Evolutionary conservation across 768 basidiomycete genomes (phyloP), one percentile per base, ranked within the genome.

Genomic region (Fibroporia radiculosa): DNA sequence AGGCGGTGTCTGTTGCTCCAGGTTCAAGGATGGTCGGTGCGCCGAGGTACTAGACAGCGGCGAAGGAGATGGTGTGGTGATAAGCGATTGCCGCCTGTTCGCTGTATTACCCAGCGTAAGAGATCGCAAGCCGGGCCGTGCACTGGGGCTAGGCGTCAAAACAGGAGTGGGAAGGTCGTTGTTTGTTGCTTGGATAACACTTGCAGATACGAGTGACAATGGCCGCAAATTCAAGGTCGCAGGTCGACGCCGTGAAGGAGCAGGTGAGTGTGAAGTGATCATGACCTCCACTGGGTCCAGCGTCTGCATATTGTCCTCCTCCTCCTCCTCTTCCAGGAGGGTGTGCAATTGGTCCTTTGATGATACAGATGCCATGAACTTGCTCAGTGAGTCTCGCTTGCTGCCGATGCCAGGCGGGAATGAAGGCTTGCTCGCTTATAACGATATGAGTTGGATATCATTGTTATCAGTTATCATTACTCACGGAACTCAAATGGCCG

Each of bases 271-370:
- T 3, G 49, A 44, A 5, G 56, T 49, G 31, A 47, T 45, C 6
- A 42, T 35, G 22, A 48, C 52, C 22, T 50, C 18, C 47, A 47
- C 48, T 22, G 49, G 49, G 25, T 42, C 41, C 18, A 44, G 36
- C 32, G 36, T n/a, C 8, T 31, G 24, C 24, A 60, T 57, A 38
- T 60, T 84, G 20, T 91, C 89, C 32, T 90, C 90, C 40, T 93
- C 88, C 42, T 91, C 89, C 45, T 92, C 86, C 56, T 89, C 90
- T 56, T 90, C 89, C 25, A 92, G 66, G 23, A 91, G 70, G 14
- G 88, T 90, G 48, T 78, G 75, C 10, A 91, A 72, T 53, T 82
- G 77, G 60, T 90, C 88, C 59, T 87, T 89, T 41, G 80, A 72
- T 10, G 76, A 75, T 1, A 77, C 74, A 2, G 82, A 71, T 14